Conservation (phyloP, 352 stramenopile genomes). For the Pilasporangium apinafurcum region DNA sequence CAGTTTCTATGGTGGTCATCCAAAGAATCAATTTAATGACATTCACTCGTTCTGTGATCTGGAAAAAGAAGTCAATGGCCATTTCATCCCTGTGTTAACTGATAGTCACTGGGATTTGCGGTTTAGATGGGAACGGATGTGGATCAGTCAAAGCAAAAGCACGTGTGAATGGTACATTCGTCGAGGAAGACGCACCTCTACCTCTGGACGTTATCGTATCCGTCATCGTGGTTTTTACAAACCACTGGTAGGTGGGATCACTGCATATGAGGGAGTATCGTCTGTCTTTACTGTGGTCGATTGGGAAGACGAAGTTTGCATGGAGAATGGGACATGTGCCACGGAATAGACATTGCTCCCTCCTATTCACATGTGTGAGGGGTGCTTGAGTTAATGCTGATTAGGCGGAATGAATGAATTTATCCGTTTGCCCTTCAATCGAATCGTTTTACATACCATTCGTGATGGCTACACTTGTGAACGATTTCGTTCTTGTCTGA, state of each 20-base stretch:
- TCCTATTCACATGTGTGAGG: no score
- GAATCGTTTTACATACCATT: no score
- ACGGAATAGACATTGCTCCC: no score
- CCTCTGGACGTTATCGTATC: constrained; percentile 3
- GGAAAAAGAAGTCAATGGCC: constrained; percentile 10
- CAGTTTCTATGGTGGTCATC: constrained; percentile 37
- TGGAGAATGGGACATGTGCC: no score
- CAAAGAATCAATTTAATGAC: constrained; percentile 20
- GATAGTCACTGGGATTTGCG: constrained; percentile 29
- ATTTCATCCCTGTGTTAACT: constrained; percentile 21
- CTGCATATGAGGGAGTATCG: constrained; percentile 5
- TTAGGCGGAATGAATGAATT: no score
- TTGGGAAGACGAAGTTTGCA: no score
- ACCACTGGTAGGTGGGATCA: not conserved
- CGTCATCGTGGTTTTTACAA: constrained; percentile 5
- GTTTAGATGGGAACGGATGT: constrained; percentile 1
- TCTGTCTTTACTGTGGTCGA: no score
- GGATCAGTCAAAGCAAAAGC: constrained; percentile 3
- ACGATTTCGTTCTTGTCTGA: not conserved
- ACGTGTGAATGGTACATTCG: constrained; percentile 7
- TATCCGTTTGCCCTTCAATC: no score
- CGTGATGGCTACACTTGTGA: constrained; percentile 1
- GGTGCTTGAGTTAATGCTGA: no score
- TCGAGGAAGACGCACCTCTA: not conserved
- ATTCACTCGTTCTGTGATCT: constrained; percentile 33